These are phyloP conservation scores for Viola pubescens DNA, from an alignment of 441 rosid genomes.

Conservation along the genomic window DNA sequence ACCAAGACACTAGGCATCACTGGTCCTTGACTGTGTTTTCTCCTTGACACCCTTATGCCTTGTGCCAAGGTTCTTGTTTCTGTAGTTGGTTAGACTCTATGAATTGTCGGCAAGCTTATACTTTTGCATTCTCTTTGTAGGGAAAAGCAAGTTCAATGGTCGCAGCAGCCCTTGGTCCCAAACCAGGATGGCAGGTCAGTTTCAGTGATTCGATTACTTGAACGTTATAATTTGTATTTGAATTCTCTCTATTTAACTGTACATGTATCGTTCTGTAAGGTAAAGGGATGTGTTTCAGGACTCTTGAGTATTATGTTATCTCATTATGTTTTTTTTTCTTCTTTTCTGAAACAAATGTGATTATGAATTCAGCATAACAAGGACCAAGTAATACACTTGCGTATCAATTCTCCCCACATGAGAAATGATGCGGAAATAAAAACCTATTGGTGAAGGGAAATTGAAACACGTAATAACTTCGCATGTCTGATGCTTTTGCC, in stretches of 20 bases:
- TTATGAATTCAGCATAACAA: too few species aligned
- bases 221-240: background rate
- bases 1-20: background rate
- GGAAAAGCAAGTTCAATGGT: conserved; percentile 97
- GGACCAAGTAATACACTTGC: too few species aligned
- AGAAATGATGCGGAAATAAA: too few species aligned
- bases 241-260: background rate
- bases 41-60: too few species aligned
- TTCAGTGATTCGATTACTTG: background rate
- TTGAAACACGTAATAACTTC: too few species aligned
- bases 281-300: background rate
- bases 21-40: background rate
- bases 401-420: too few species aligned
- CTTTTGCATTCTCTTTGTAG: conserved; percentile 24
- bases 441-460: too few species aligned
- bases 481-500: background rate
- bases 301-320: background rate
- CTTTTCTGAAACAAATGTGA: background rate
- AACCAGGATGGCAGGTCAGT: conserved; percentile 76
- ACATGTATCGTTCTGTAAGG: background rate
- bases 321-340: background rate
- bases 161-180: conserved; percentile 68
- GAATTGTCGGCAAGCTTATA: too few species aligned
- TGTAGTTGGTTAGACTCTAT: too few species aligned
- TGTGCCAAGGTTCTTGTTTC: too few species aligned